phyloP scores from a whole-genome alignment of 148 eudicot species.

The Rhododendron ferrugineum region DNA sequence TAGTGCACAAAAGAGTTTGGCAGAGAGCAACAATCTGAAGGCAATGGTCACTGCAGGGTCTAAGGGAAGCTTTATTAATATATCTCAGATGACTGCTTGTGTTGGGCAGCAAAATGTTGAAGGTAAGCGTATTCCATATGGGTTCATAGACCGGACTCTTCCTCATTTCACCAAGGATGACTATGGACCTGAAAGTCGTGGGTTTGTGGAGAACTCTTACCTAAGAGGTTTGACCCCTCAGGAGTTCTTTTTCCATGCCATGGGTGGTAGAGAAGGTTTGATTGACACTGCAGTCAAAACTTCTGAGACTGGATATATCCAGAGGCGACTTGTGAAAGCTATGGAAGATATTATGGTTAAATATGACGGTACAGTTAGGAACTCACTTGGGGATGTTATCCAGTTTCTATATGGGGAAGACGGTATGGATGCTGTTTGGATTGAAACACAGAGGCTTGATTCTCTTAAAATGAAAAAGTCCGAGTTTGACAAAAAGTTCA shows the following conservation, averaged over 20 bases:
- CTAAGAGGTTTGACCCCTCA: constrained; percentile 94
- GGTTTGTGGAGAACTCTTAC: constrained; percentile 98
- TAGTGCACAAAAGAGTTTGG: constrained; percentile 90
- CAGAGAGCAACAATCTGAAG: constrained; percentile 95
- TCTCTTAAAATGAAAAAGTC: constrained; percentile 74
- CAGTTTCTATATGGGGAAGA: constrained; percentile 99
- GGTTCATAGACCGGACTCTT: constrained; percentile 82
- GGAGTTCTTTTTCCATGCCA: constrained; percentile 98
- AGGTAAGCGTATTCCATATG: constrained; percentile 96
- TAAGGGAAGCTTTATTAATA: constrained; percentile 98
- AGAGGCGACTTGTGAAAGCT: constrained; percentile 93
- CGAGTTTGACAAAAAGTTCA: constrained; percentile 53
- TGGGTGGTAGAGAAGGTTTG: constrained; percentile 99
- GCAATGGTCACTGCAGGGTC: constrained; percentile 99
- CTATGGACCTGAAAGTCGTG: constrained; percentile 98
- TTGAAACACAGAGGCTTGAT: constrained; percentile 84
- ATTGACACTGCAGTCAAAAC: constrained; percentile 99
- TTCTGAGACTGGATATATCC: constrained; percentile 98
- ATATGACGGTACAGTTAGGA: constrained; percentile 96
- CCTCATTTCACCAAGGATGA: constrained; percentile 99
- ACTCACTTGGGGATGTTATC: constrained; percentile 93
- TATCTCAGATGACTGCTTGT: constrained; percentile 99
- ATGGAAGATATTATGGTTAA: constrained; percentile 99
- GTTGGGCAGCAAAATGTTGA: constrained; percentile 99
- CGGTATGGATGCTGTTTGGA: constrained; percentile 99